Conservation (phyloP, 1,139 yeast genomes). For the Eremothecium cymbalariae region DNA sequence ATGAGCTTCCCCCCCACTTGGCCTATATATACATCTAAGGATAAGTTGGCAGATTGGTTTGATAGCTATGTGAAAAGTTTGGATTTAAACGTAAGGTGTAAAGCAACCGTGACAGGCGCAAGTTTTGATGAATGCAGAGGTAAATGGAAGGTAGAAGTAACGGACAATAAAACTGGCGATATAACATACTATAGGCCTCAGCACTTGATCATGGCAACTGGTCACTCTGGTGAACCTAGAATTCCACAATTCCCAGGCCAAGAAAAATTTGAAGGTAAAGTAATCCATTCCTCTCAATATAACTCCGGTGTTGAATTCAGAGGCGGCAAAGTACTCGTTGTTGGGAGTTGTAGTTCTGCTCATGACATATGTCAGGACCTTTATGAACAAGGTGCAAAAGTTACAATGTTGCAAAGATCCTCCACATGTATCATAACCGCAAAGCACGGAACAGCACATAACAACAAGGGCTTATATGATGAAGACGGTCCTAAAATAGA, state of each 20-base stretch:
- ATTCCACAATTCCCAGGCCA: conserved; percentile 36
- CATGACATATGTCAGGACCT: conserved; percentile 42
- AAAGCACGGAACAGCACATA: conserved; percentile 31
- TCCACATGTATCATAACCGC: conserved; percentile 38
- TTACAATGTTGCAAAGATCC: conserved; percentile 39
- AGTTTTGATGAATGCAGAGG: conserved; percentile 28
- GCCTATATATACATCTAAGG: conserved; percentile 39
- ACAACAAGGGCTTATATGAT: conserved; percentile 33
- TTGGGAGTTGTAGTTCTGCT: conserved; percentile 40
- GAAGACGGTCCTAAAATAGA: conserved; percentile 35
- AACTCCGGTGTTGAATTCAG: conserved; percentile 35
- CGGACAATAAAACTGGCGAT: conserved; percentile 24
- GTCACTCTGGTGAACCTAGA: conserved; percentile 39
- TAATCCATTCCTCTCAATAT: conserved; percentile 38
- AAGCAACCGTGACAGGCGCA: conserved; percentile 32
- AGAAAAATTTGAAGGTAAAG: conserved; percentile 34
- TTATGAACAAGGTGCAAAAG: conserved; percentile 38
- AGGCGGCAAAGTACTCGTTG: conserved; percentile 38
- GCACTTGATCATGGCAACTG: conserved; percentile 38
- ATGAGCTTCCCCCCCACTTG: conserved; percentile 36
- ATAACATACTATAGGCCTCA: conserved; percentile 24
- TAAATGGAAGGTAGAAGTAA: conserved; percentile 33
- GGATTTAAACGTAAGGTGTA: conserved; percentile 37
- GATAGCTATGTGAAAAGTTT: conserved; percentile 36
- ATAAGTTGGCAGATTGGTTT: conserved; percentile 38